Conservation (phyloP, 2,329 filamentous ascomycete species). For the Chalaropsis ovoidea region DNA sequence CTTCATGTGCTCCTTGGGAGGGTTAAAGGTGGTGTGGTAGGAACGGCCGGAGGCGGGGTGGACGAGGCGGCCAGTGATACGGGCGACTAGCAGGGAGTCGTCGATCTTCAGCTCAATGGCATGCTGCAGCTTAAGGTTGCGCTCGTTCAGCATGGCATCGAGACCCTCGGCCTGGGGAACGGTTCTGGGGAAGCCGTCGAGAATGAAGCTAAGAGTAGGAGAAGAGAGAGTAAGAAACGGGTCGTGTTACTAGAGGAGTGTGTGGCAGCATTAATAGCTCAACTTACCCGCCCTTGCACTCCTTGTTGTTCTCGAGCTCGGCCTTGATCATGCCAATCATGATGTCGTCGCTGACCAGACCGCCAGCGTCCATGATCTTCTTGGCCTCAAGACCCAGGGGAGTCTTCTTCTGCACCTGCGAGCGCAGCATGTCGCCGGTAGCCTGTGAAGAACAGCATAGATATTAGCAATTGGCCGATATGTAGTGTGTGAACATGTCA, state of each 20-base stretch:
- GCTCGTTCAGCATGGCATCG: conserved; percentile 74
- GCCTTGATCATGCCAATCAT: conserved; percentile 99
- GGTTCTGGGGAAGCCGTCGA: conserved; percentile 96
- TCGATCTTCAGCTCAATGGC: conserved; percentile 96
- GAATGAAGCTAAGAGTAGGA: conserved; percentile 64
- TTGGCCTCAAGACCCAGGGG: conserved; percentile 88
- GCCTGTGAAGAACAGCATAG: conserved; percentile 47
- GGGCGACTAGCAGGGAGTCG: conserved; percentile 81
- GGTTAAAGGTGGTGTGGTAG: conserved; percentile 99
- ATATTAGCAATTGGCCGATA: conserved; percentile 24
- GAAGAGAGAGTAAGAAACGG: neutral
- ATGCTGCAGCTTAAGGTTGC: conserved; percentile 80
- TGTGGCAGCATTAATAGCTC: neutral
- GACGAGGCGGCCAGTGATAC: conserved; percentile 90
- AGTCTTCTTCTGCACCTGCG: conserved; percentile 96
- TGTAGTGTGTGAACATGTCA: neutral
- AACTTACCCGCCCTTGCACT: conserved; percentile 92
- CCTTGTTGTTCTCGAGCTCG: conserved; percentile 84
- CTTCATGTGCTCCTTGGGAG: conserved; percentile 85
- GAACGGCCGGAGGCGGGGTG: conserved; percentile 93
- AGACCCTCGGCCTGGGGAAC: conserved; percentile 91
- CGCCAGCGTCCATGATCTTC: conserved; percentile 99
- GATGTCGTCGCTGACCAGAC: conserved; percentile 95
- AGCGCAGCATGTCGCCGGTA: conserved; percentile 97
- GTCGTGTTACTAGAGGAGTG: no score